Evolutionary conservation across 352 stramenopile species (phyloP).

Genomic region (Pythium aristosporum): DNA sequence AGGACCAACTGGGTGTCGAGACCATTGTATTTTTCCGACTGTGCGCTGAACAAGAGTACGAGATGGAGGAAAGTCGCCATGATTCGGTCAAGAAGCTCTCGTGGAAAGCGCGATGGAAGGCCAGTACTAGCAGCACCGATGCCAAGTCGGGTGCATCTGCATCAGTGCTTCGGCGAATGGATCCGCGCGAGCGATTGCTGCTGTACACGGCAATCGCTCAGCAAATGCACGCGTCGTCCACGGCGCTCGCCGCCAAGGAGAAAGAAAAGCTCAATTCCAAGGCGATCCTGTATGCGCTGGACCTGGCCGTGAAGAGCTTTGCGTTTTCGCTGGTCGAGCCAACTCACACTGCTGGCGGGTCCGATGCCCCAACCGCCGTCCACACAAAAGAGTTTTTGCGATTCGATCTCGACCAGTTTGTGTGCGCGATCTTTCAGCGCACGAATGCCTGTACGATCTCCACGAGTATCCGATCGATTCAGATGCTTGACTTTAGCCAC

Average conservation of each 20-base stretch:
- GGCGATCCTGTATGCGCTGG: slow-evolving; percentile 62
- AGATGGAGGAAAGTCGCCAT: slow-evolving; percentile 60
- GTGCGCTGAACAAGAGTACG: slow-evolving; percentile 61
- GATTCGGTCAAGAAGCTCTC: slow-evolving; percentile 69
- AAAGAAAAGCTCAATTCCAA: slow-evolving; percentile 46
- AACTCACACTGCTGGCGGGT: background rate
- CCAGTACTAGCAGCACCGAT: slow-evolving; percentile 14
- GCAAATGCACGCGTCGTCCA: slow-evolving; percentile 60
- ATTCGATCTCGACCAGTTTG: slow-evolving; percentile 68
- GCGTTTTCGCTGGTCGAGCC: slow-evolving; percentile 39
- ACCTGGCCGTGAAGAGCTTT: slow-evolving; percentile 66
- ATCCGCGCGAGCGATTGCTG: slow-evolving; percentile 47
- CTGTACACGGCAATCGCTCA: slow-evolving; percentile 59
- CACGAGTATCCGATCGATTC: slow-evolving; percentile 54
- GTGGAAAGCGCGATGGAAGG: slow-evolving; percentile 70
- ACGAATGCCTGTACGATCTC: slow-evolving; percentile 48
- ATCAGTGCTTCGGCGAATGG: slow-evolving; percentile 26
- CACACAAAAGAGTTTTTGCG: slow-evolving; percentile 54
- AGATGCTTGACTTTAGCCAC: slow-evolving; percentile 72
- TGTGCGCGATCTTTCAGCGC: slow-evolving; percentile 63
- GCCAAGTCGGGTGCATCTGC: slow-evolving; percentile 6
- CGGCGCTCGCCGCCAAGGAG: slow-evolving; percentile 42
- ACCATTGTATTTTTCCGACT: slow-evolving; percentile 83
- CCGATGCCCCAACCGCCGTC: background rate
- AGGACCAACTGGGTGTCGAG: slow-evolving; percentile 70